Evolutionary conservation across 352 stramenopile genomes (phyloP).

Genomic region (Phytophthora sojae): DNA sequence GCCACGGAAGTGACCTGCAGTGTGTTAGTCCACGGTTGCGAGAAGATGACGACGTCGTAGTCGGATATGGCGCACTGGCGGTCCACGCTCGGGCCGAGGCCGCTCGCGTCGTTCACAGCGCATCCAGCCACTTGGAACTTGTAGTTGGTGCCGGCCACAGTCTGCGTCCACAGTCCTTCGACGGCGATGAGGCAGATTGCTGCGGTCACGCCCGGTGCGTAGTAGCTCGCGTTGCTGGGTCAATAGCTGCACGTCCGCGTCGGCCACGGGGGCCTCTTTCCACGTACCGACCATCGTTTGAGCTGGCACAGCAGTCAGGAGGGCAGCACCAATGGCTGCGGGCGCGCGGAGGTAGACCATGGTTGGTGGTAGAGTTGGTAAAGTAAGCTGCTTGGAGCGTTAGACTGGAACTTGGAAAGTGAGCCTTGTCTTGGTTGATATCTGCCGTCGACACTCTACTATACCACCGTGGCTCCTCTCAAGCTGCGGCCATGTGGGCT

Average conservation of each 20-base stretch:
- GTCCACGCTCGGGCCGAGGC: conserved; percentile 43
- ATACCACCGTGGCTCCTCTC: conserved; percentile 6
- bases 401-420: conserved; percentile 26
- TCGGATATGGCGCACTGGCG: conserved; percentile 37
- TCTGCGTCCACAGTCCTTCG: conserved; percentile 43
- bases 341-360: conserved; percentile 21
- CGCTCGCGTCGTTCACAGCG: conserved; percentile 37
- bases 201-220: conserved; percentile 36
- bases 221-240: conserved; percentile 43
- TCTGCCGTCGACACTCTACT: conserved; percentile 13
- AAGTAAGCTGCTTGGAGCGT: conserved; percentile 17
- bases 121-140: conserved; percentile 56
- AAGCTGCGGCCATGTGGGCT: background rate
- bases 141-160: conserved; percentile 63
- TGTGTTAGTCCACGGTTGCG: conserved; percentile 48
- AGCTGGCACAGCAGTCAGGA: conserved; percentile 17
- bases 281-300: conserved; percentile 32
- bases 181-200: conserved; percentile 54
- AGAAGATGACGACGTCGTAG: conserved; percentile 50
- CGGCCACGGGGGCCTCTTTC: conserved; percentile 29
- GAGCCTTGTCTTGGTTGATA: background rate
- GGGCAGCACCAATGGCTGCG: background rate
- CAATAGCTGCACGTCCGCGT: conserved; percentile 39
- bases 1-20: conserved; percentile 47
- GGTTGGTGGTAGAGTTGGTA: background rate